Percentiles rank a stretch among this genome's conserved stretches.
Conservation (phyloP, 495 filamentous ascomycete genomes). For the Trichoderma asperelloides region DNA sequence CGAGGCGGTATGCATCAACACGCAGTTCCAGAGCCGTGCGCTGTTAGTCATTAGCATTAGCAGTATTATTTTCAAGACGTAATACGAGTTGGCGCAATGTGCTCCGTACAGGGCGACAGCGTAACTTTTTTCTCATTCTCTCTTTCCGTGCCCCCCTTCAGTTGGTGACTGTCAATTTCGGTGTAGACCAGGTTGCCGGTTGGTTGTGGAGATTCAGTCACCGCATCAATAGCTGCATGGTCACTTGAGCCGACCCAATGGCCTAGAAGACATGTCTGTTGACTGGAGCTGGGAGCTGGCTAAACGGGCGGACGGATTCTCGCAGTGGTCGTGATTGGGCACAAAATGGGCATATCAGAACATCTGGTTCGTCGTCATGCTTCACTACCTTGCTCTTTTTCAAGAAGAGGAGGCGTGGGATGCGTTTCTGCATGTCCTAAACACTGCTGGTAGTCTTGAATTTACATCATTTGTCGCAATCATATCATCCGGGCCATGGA, state of each 20-base stretch:
- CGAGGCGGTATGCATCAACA: neutral
- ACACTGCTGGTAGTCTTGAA: no score
- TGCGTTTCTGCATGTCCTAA: no score
- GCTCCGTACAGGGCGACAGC: neutral
- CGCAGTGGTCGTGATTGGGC: neutral
- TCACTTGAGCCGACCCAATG: neutral
- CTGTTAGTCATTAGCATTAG: neutral
- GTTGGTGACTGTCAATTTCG: neutral
- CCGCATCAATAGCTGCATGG: constrained; percentile 4
- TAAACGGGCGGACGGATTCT: neutral
- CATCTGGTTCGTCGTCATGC: neutral
- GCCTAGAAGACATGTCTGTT: neutral
- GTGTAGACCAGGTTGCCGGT: neutral
- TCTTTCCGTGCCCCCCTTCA: neutral
- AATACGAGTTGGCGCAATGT: neutral
- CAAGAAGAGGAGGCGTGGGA: no score
- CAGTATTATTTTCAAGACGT: neutral
- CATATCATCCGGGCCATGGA: no score
- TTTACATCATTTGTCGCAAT: no score
- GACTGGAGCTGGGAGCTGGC: neutral
- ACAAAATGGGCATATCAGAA: neutral
- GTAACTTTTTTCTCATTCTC: neutral
- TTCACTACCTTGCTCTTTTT: neutral
- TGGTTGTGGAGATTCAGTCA: neutral
- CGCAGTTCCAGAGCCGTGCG: neutral